Evolutionary conservation across 257 asterid species (phyloP).

Genomic region (Solanum paucissectum): DNA sequence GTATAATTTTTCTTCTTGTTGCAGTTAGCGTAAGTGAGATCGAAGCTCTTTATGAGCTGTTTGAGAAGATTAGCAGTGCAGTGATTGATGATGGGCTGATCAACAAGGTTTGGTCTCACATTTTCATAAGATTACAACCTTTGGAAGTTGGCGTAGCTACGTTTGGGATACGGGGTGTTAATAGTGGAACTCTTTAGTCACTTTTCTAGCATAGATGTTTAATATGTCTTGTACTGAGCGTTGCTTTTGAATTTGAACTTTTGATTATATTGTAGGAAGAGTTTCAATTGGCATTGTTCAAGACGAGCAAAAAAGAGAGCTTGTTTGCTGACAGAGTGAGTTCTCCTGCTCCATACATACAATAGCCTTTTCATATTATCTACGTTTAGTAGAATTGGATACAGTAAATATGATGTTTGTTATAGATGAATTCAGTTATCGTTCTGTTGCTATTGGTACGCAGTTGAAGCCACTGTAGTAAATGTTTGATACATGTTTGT

Average conservation of each 20-base stretch:
- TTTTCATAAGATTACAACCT: background rate
- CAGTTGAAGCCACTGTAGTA: background rate
- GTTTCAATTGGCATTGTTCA: conserved; percentile 78
- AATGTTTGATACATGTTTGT: background rate
- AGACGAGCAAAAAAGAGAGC: conserved; percentile 67
- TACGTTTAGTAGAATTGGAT: background rate
- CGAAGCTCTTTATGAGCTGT: conserved; percentile 77
- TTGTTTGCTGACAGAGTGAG: conserved; percentile 84
- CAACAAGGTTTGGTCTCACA: conserved; percentile 40
- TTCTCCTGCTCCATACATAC: conserved; percentile 8
- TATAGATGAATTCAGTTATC: background rate
- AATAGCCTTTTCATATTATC: conserved; percentile 14
- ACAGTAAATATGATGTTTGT: background rate
- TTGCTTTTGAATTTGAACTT: conserved; percentile 1
- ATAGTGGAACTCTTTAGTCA: background rate
- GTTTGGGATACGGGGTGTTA: background rate
- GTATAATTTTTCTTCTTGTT: background rate
- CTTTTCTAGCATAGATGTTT: background rate
- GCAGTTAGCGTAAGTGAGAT: conserved; percentile 86
- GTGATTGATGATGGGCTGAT: conserved; percentile 84
- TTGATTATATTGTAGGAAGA: conserved; percentile 44
- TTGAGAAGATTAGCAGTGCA: conserved; percentile 75
- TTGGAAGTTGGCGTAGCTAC: background rate
- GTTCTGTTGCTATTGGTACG: background rate
- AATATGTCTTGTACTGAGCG: background rate